Percentiles rank a stretch among this genome's conserved stretches.
Conservation (phyloP, 2,329 filamentous ascomycete species). For the Graphiopsis chlorocephala region DNA sequence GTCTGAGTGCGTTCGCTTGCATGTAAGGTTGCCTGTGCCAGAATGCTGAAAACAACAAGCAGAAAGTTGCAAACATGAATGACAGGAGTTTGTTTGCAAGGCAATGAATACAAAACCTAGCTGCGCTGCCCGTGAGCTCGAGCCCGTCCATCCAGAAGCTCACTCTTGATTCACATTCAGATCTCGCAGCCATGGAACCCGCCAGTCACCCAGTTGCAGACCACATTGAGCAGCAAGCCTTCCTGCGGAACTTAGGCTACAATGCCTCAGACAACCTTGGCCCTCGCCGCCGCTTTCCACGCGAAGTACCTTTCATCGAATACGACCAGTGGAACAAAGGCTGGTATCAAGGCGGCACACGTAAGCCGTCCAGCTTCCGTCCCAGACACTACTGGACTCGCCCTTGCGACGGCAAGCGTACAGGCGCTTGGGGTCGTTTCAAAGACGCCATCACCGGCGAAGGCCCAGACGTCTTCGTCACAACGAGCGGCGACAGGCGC, state of each 20-base stretch:
- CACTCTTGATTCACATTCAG: background rate
- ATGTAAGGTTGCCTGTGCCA: background rate
- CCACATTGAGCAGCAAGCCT: background rate
- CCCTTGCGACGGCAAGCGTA: slow-evolving; percentile 43
- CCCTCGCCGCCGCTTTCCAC: slow-evolving; percentile 25
- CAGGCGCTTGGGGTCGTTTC: slow-evolving; percentile 37
- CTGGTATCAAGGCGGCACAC: slow-evolving; percentile 28
- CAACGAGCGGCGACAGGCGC: slow-evolving; percentile 37
- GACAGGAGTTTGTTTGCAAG: background rate
- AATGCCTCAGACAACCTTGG: slow-evolving; percentile 19
- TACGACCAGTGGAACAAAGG: slow-evolving; percentile 8
- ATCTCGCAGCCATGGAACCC: background rate
- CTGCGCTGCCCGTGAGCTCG: background rate
- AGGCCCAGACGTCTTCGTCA: slow-evolving; percentile 48
- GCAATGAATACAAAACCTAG: background rate
- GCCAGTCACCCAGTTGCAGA: background rate
- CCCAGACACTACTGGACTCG: slow-evolving; percentile 44
- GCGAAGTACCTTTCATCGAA: slow-evolving; percentile 30
- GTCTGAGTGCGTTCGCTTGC: background rate
- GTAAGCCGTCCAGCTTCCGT: slow-evolving; percentile 28
- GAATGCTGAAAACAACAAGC: background rate
- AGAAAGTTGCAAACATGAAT: background rate
- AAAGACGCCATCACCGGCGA: slow-evolving; percentile 43
- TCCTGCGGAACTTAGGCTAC: background rate
- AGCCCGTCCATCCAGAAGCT: background rate